Conservation (phyloP, 2,329 filamentous ascomycete genomes). For the Alternaria longipes region DNA sequence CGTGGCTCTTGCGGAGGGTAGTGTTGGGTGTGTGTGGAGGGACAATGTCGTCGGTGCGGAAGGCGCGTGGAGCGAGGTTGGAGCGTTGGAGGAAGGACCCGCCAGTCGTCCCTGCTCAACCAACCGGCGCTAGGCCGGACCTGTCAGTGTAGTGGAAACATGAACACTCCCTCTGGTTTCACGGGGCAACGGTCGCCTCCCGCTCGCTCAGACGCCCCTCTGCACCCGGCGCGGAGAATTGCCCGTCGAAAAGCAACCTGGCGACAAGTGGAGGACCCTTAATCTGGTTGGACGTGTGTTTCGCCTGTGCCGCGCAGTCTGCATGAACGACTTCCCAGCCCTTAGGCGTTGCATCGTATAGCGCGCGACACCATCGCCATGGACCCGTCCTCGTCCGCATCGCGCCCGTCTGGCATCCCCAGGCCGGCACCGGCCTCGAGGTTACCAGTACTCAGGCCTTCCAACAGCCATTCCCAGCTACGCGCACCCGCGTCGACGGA, state of each 20-base stretch:
- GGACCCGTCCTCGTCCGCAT: slow-evolving; percentile 44
- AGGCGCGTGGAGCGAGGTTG: slow-evolving; percentile 20
- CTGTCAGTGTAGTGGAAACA: slow-evolving; percentile 13
- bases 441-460: slow-evolving; percentile 59
- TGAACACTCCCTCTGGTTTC: slow-evolving; percentile 12
- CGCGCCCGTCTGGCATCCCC: slow-evolving; percentile 55
- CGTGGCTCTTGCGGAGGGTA: slow-evolving; percentile 7
- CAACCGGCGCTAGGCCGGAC: slow-evolving; percentile 15
- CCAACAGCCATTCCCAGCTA: slow-evolving; percentile 52
- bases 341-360: slow-evolving; percentile 11
- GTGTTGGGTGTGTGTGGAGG: slow-evolving; percentile 12
- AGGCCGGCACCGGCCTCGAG: slow-evolving; percentile 59
- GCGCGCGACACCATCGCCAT: slow-evolving; percentile 43
- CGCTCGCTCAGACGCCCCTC: slow-evolving; percentile 20
- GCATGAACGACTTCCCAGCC: slow-evolving; percentile 15
- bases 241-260: slow-evolving; percentile 12
- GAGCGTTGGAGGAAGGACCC: slow-evolving; percentile 19
- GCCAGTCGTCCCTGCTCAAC: slow-evolving; percentile 10
- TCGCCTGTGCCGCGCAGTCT: slow-evolving; percentile 3
- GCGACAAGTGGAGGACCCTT: slow-evolving; percentile 10
- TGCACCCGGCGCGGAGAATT: slow-evolving; percentile 23
- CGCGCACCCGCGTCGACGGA: slow-evolving; percentile 57
- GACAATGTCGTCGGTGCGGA: slow-evolving; percentile 13
- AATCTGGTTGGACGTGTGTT: slow-evolving; percentile 20
- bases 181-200: slow-evolving; percentile 23